phyloP scores from a whole-genome alignment of 2,329 filamentous ascomycete species.

The Davidsoniella neocaledoniae region DNA sequence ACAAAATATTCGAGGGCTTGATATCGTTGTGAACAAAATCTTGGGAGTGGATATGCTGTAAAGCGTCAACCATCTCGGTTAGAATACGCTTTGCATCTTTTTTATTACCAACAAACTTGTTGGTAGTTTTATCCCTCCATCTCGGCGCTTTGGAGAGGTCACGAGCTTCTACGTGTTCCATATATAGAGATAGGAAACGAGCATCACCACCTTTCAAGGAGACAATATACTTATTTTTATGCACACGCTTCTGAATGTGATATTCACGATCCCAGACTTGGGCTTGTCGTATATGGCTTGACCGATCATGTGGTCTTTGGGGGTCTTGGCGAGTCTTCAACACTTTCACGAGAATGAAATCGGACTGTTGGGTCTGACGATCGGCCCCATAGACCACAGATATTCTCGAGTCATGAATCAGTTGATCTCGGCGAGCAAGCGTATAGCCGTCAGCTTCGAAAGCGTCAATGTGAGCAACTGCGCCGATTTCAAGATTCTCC shows the following conservation, averaged over 20 bases:
- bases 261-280: constrained; percentile 44
- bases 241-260: constrained; percentile 34
- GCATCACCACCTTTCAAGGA: constrained; percentile 42
- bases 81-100: constrained; percentile 35
- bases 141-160: constrained; percentile 32
- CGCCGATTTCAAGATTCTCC: too few relatives aligned
- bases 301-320: neutral
- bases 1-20: constrained; percentile 45
- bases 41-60: constrained; percentile 38
- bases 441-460: constrained; percentile 2
- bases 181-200: constrained; percentile 41
- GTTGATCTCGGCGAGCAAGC: neutral
- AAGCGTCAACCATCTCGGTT: constrained; percentile 34
- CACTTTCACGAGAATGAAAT: constrained; percentile 6
- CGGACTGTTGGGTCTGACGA: neutral
- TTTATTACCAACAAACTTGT: constrained; percentile 33
- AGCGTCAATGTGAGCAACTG: neutral
- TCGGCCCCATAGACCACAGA: constrained; percentile 2
- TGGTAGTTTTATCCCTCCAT: constrained; percentile 31
- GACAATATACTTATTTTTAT: constrained; percentile 38
- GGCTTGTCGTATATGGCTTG: constrained; percentile 32
- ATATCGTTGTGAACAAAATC: constrained; percentile 44
- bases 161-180: constrained; percentile 42
- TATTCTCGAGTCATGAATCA: constrained; percentile 1
- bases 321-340: neutral